Evolutionary conservation across 768 basidiomycete species (phyloP).

Genomic region (Sarcodon sp.): DNA sequence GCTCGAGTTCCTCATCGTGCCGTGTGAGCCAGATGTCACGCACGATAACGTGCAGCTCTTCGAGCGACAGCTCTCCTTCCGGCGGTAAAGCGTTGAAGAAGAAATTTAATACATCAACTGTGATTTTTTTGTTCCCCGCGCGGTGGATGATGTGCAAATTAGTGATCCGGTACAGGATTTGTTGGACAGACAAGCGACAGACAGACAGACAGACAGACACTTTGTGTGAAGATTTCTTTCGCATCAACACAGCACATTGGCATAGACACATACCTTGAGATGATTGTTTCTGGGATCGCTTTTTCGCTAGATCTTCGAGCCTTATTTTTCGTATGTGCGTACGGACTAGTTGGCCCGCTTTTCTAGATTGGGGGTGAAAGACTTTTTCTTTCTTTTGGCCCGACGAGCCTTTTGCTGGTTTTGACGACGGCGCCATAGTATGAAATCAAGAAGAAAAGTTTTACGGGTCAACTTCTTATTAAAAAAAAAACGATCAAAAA

Average conservation of each 20-base stretch:
- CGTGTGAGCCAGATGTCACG: slow-evolving; percentile 64
- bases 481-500: no score
- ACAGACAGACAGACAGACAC: no score
- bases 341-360: slow-evolving; percentile 64
- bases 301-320: slow-evolving; percentile 39
- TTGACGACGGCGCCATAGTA: slow-evolving; percentile 19
- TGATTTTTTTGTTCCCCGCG: neutral
- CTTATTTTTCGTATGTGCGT: slow-evolving; percentile 58
- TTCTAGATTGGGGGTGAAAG: slow-evolving; percentile 74
- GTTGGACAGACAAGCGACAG: no score
- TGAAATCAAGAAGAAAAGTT: no score
- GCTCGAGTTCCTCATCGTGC: slow-evolving; percentile 50
- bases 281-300: slow-evolving; percentile 44
- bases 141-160: neutral
- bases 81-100: slow-evolving; percentile 63
- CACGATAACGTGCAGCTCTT: slow-evolving; percentile 54
- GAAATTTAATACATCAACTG: slow-evolving; percentile 65
- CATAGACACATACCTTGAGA: slow-evolving; percentile 29
- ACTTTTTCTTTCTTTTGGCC: slow-evolving; percentile 59
- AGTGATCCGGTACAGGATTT: neutral
- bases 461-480: no score
- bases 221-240: neutral
- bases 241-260: no score
- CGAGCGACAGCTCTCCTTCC: slow-evolving; percentile 40
- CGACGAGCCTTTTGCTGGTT: slow-evolving; percentile 8